Evolutionary conservation across 2,329 filamentous ascomycete species (phyloP).

Genomic region (Aureobasidium pullulans): DNA sequence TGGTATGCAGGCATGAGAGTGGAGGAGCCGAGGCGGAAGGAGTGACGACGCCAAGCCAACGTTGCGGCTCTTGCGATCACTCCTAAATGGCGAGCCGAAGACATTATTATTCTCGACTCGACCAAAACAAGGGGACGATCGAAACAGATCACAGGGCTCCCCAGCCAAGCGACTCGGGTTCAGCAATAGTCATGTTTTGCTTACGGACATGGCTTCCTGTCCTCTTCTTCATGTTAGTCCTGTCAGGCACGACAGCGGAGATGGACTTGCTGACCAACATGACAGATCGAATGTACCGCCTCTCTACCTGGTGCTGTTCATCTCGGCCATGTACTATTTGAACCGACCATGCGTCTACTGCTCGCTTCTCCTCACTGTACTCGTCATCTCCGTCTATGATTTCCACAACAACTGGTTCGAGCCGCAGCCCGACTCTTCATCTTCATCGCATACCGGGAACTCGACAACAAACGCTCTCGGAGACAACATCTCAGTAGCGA

Average conservation of each 20-base stretch:
- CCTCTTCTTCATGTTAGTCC: slow-evolving; percentile 45
- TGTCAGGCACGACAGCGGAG: neutral
- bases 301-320: slow-evolving; percentile 44
- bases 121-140: neutral
- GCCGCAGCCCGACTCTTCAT: slow-evolving; percentile 46
- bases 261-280: slow-evolving; percentile 10
- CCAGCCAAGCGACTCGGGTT: neutral
- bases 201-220: slow-evolving; percentile 51
- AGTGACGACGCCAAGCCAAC: slow-evolving; percentile 8
- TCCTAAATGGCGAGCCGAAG: neutral
- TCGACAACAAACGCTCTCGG: slow-evolving; percentile 43
- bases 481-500: slow-evolving; percentile 52
- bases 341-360: slow-evolving; percentile 97
- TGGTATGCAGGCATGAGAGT: neutral
- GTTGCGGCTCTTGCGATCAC: neutral
- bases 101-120: neutral
- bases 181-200: slow-evolving; percentile 52
- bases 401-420: slow-evolving; percentile 89
- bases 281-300: slow-evolving; percentile 41
- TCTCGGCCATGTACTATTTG: slow-evolving; percentile 90
- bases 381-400: slow-evolving; percentile 95
- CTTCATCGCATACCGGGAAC: slow-evolving; percentile 18
- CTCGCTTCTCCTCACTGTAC: slow-evolving; percentile 87
- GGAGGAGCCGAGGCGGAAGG: neutral
- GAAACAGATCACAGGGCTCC: neutral